Conservation (phyloP, 1,139 yeast genomes). For the Suhomyces terraborum region DNA sequence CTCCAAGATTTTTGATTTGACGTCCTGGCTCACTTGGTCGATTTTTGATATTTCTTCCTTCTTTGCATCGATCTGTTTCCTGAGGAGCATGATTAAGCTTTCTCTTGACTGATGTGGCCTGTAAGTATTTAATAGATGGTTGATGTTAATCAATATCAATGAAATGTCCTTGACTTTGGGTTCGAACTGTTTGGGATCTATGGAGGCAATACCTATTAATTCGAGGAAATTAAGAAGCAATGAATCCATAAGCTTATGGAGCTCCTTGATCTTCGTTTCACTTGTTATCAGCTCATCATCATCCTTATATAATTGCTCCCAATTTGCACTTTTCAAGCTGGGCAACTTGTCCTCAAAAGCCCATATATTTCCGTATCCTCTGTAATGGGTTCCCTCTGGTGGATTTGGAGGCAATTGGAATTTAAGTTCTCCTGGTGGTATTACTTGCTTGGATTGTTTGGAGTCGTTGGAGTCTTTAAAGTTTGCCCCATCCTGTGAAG, state of each 20-base stretch:
- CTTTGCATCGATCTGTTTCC: conserved; percentile 60
- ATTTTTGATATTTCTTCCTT: conserved; percentile 54
- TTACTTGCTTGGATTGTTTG: not conserved
- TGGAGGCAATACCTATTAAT: conserved; percentile 68
- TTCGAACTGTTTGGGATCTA: conserved; percentile 67
- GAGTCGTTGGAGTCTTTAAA: not conserved
- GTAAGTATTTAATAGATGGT: conserved; percentile 80
- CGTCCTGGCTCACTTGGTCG: conserved; percentile 46
- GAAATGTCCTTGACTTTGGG: conserved; percentile 70
- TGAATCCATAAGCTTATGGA: conserved; percentile 70
- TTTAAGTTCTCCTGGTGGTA: conserved; percentile 45
- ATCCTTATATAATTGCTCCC: conserved; percentile 61
- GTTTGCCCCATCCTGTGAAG: not conserved
- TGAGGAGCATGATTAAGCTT: conserved; percentile 68
- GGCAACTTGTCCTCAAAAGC: conserved; percentile 71
- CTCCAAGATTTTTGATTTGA: conserved; percentile 40
- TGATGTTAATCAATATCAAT: conserved; percentile 76
- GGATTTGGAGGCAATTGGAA: conserved; percentile 66
- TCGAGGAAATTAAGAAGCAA: conserved; percentile 72
- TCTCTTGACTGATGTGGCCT: conserved; percentile 90
- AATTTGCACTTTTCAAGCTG: conserved; percentile 65
- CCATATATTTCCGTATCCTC: conserved; percentile 86
- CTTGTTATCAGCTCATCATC: conserved; percentile 50
- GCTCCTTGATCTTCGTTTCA: conserved; percentile 59
- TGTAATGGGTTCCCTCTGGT: conserved; percentile 61